Evolutionary conservation across 306 rosid species (phyloP).

Genomic region (Dalbergia oliveri): DNA sequence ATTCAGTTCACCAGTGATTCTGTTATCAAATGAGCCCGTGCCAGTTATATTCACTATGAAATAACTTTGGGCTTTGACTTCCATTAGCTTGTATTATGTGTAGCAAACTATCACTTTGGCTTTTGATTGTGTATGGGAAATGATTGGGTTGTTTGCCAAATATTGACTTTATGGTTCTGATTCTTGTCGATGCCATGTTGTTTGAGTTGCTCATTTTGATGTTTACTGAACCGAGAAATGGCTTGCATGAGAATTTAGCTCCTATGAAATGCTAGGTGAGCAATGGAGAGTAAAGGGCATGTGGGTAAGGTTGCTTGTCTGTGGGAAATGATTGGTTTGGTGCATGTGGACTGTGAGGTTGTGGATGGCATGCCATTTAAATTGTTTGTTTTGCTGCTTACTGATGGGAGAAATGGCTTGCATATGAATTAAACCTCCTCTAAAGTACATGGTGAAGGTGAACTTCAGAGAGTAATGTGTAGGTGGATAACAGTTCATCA

Average conservation of each 20-base stretch:
- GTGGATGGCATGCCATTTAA: neutral
- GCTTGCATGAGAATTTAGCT: slow-evolving; percentile 15
- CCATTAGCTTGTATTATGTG: slow-evolving; percentile 24
- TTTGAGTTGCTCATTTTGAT: slow-evolving; percentile 22
- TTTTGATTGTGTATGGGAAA: slow-evolving; percentile 27
- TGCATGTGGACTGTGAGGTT: neutral
- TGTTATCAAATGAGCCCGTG: slow-evolving; percentile 6
- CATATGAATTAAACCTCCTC: neutral
- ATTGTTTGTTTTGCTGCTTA: slow-evolving; percentile 12
- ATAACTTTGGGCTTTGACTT: slow-evolving; percentile 33
- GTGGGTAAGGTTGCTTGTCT: slow-evolving; percentile 3
- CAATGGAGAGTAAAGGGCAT: slow-evolving; percentile 7
- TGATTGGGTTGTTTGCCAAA: slow-evolving; percentile 25
- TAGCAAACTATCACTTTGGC: slow-evolving; percentile 11
- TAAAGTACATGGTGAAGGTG: neutral
- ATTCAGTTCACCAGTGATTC: slow-evolving; percentile 23
- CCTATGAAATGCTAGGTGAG: neutral
- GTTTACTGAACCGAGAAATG: neutral
- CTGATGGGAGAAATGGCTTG: neutral
- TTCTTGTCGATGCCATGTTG: slow-evolving; percentile 17
- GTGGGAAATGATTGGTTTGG: slow-evolving; percentile 11
- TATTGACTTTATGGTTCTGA: neutral
- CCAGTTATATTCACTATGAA: slow-evolving; percentile 5
- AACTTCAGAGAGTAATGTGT: neutral
- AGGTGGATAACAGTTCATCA: slow-evolving; percentile 4